A percentile compares a stretch with the other conserved stretches of the same genome.
Conservation (phyloP, 257 asterid genomes). For the Fraxinus americana region DNA sequence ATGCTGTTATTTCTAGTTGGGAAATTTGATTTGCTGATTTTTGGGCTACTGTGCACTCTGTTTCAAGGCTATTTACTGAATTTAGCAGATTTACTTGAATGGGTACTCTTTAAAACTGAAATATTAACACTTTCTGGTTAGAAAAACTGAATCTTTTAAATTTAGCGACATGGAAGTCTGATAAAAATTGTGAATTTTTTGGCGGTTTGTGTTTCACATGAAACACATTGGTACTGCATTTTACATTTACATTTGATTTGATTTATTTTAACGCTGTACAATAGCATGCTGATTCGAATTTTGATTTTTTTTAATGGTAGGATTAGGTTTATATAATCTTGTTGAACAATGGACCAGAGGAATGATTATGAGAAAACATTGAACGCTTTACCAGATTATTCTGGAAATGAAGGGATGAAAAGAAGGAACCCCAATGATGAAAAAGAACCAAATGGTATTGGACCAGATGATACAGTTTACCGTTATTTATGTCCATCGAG, state of each 20-base stretch:
- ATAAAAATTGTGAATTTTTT: not conserved
- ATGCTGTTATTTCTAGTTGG: conserved; percentile 17
- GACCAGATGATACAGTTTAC: conserved; percentile 73
- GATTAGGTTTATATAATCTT: conserved; percentile 12
- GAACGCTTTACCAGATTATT: conserved; percentile 43
- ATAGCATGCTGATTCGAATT: conserved; percentile 6
- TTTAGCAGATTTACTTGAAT: conserved; percentile 16
- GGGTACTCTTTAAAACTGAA: conserved; percentile 23
- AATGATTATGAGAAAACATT: conserved; percentile 60
- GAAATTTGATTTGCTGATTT: not conserved
- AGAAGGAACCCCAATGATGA: conserved; percentile 63
- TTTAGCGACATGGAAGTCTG: not conserved
- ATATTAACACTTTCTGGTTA: not conserved
- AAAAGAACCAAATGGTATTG: conserved; percentile 59
- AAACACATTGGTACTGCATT: conserved; percentile 1
- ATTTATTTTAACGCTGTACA: conserved; percentile 21
- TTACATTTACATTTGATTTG: conserved; percentile 15
- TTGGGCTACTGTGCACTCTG: conserved; percentile 5
- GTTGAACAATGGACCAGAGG: conserved; percentile 60
- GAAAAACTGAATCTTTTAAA: not conserved
- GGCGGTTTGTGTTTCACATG: conserved; percentile 6
- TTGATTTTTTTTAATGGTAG: conserved; percentile 4
- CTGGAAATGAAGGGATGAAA: conserved; percentile 56
- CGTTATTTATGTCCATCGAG: conserved; percentile 77
- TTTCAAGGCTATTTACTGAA: conserved; percentile 13